phyloP scores from a whole-genome alignment of 768 basidiomycete genomes.

The Fomitopsis pulvina region DNA sequence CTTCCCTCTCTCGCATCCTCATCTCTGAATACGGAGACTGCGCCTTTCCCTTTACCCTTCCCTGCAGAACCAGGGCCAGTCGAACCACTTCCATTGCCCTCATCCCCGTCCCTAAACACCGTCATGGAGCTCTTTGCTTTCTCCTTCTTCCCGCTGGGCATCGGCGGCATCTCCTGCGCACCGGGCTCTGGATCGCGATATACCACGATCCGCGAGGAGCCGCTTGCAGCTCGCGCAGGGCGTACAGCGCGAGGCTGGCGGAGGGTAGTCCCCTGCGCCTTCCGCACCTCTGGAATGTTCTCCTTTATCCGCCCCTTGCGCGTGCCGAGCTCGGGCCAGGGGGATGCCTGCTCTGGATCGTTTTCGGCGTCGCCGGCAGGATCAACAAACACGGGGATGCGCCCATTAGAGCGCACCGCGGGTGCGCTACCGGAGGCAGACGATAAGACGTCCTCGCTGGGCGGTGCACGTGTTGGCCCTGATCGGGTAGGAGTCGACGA shows the following conservation, averaged over 20 bases:
- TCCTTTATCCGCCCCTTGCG: conserved; percentile 76
- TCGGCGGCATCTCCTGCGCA: conserved; percentile 27
- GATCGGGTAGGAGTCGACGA: conserved; percentile 22
- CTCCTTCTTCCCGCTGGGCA: conserved; percentile 18
- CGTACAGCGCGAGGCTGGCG: conserved; percentile 56
- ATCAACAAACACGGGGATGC: conserved; percentile 70
- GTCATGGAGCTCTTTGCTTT: conserved; percentile 7
- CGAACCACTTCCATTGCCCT: too few species aligned
- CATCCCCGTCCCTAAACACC: conserved; percentile 14
- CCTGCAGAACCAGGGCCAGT: too few species aligned
- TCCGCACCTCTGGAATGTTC: conserved; percentile 65
- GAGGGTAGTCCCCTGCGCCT: conserved; percentile 60
- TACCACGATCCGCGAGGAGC: conserved; percentile 52
- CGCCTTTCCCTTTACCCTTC: conserved; percentile 9
- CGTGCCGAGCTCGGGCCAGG: conserved; percentile 71
- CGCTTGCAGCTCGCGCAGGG: conserved; percentile 32
- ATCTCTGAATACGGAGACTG: conserved; percentile 15
- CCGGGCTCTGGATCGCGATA: conserved; percentile 56
- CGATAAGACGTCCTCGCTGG: conserved; percentile 21
- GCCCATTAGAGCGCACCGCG: conserved; percentile 42
- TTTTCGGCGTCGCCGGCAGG: conserved; percentile 42
- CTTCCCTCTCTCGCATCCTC: not conserved
- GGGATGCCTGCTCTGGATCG: conserved; percentile 28
- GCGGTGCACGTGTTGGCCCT: conserved; percentile 22
- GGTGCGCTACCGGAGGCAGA: conserved; percentile 24